Evolutionary conservation across 2,329 filamentous ascomycete species (phyloP).

Genomic region (Sclerotinia subarctica): DNA sequence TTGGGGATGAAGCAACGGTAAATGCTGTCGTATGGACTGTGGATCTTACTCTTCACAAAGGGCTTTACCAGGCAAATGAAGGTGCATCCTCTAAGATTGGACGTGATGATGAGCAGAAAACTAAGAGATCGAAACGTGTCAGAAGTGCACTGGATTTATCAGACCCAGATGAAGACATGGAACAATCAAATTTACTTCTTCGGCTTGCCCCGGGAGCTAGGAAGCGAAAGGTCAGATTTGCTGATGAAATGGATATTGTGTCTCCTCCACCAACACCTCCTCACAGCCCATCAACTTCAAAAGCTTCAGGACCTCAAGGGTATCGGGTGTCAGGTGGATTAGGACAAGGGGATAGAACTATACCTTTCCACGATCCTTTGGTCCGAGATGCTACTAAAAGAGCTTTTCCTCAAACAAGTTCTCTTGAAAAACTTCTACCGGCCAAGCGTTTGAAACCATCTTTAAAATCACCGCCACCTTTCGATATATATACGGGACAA

Average conservation of each 20-base stretch:
- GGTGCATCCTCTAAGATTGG: not conserved
- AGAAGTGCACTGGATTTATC: not conserved
- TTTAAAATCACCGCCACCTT: not conserved
- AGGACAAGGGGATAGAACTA: not conserved
- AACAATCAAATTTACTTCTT: not conserved
- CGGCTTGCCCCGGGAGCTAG: not conserved
- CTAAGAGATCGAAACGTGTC: not conserved
- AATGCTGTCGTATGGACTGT: constrained; percentile 4
- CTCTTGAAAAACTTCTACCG: not conserved
- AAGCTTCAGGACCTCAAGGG: not conserved
- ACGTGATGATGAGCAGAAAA: not conserved
- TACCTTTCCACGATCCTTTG: not conserved
- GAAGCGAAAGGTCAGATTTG: not conserved
- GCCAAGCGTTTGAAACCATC: not conserved
- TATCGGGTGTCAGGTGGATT: not conserved
- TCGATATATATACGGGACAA: no score
- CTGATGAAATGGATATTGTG: not conserved
- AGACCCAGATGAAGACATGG: not conserved
- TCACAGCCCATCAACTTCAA: not conserved
- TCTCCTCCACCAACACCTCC: not conserved
- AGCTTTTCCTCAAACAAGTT: not conserved
- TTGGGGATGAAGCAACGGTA: constrained; percentile 12
- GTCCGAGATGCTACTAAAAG: not conserved
- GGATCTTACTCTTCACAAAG: not conserved
- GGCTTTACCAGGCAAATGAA: not conserved